Conservation (phyloP, 306 rosid species). For the Alnus rubra region DNA sequence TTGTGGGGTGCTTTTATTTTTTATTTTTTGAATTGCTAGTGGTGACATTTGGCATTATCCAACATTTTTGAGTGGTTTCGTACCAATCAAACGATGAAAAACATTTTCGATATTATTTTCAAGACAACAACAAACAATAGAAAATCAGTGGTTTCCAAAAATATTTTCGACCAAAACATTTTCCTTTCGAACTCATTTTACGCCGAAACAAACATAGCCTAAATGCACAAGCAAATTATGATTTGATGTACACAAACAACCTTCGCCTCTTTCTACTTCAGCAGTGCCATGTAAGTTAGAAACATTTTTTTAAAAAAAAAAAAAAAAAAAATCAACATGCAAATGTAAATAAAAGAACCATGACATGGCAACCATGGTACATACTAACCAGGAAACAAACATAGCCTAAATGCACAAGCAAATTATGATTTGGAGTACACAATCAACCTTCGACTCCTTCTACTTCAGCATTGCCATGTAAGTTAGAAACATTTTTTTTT, state of each 20-base stretch:
- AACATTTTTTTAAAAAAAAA: neutral
- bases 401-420: conserved; percentile 9
- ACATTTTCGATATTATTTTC: no score
- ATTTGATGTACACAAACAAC: neutral
- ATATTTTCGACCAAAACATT: no score
- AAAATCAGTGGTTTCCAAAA: no score
- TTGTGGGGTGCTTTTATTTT: no score
- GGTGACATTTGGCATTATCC: no score
- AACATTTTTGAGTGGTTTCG: no score
- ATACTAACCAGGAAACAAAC: conserved; percentile 97
- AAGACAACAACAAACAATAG: no score
- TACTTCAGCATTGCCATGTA: neutral
- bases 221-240: neutral
- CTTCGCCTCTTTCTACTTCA: neutral
- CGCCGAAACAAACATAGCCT: no score
- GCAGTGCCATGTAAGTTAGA: neutral
- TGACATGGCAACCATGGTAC: conserved; percentile 12
- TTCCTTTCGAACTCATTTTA: no score
- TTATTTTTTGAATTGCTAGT: no score
- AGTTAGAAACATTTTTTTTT: neutral
- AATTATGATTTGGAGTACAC: neutral
- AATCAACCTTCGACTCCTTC: neutral
- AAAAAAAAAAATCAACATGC: neutral
- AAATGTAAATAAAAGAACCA: conserved; percentile 9
- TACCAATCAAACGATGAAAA: no score